A percentile compares a stretch with the other conserved stretches of the same genome.
Conservation (phyloP, 2,329 filamentous ascomycete species). For the Fusarium nurragi region DNA sequence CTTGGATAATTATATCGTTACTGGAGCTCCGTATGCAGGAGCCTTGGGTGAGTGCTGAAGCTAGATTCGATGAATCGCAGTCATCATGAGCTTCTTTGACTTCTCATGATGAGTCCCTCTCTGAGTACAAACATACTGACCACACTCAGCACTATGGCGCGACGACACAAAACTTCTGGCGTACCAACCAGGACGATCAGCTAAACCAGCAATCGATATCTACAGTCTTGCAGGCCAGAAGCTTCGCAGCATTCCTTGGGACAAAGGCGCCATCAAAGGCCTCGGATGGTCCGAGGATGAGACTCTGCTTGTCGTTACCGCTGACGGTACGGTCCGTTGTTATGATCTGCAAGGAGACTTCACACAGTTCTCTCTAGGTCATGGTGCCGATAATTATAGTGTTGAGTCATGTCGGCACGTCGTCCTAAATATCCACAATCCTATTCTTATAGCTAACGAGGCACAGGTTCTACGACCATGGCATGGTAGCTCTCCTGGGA, state of each 20-base stretch:
- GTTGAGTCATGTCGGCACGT: constrained; percentile 79
- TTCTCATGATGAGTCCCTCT: constrained; percentile 14
- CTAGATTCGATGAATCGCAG: background rate
- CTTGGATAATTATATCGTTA: constrained; percentile 92
- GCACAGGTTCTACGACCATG: constrained; percentile 79
- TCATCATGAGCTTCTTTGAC: background rate
- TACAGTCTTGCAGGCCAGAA: constrained; percentile 93
- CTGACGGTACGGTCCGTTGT: constrained; percentile 89
- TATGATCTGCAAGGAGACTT: constrained; percentile 96
- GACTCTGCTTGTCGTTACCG: constrained; percentile 85
- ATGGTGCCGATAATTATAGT: constrained; percentile 87
- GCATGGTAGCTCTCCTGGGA: constrained; percentile 90
- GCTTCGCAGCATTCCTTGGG: constrained; percentile 88
- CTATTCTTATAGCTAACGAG: constrained; percentile 20
- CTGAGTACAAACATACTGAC: constrained; percentile 13
- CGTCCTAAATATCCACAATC: background rate
- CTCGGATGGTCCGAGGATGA: constrained; percentile 98
- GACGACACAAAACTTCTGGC: constrained; percentile 86
- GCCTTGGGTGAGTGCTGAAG: constrained; percentile 76
- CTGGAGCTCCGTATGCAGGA: constrained; percentile 91
- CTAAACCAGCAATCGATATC: constrained; percentile 89
- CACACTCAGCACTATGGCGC: constrained; percentile 78
- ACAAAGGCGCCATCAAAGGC: constrained; percentile 85
- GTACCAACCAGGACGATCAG: constrained; percentile 74
- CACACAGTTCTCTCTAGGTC: constrained; percentile 89